Percentiles rank a stretch among this genome's conserved stretches.
phyloP scores from a whole-genome alignment of 768 basidiomycete genomes.

The Russula emetica region DNA sequence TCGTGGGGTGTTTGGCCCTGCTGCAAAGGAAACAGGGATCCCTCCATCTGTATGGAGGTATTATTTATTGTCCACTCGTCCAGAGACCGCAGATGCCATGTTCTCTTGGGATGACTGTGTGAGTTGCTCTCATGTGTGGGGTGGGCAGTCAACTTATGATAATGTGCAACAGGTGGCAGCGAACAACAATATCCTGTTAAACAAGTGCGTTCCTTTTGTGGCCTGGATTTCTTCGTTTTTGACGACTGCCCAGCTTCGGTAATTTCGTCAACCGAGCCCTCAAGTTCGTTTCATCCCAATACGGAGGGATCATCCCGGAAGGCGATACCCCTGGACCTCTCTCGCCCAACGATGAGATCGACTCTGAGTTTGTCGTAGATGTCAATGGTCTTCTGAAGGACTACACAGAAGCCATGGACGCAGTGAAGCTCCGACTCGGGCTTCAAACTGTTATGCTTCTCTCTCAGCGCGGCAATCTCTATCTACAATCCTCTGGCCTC shows the following conservation, averaged over 20 bases:
- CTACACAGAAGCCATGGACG: slow-evolving; percentile 86
- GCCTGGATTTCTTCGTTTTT: background rate
- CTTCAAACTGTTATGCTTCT: slow-evolving; percentile 87
- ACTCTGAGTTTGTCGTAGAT: slow-evolving; percentile 72
- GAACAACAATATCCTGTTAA: slow-evolving; percentile 89
- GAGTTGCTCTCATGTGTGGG: slow-evolving; percentile 32
- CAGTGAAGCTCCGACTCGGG: slow-evolving; percentile 82
- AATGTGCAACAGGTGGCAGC: slow-evolving; percentile 60
- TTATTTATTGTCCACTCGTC: slow-evolving; percentile 87
- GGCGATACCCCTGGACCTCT: slow-evolving; percentile 68
- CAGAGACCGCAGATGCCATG: slow-evolving; percentile 91
- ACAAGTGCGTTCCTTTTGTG: slow-evolving; percentile 54
- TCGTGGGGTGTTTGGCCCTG: slow-evolving; percentile 94
- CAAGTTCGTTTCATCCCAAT: slow-evolving; percentile 89
- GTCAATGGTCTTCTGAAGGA: slow-evolving; percentile 74
- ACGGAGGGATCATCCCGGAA: slow-evolving; percentile 74
- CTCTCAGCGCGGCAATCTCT: slow-evolving; percentile 85
- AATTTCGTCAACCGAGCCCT: slow-evolving; percentile 95
- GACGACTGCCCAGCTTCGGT: slow-evolving; percentile 59
- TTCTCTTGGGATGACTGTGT: slow-evolving; percentile 97
- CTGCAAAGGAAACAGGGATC: slow-evolving; percentile 89
- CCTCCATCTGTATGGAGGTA: slow-evolving; percentile 96
- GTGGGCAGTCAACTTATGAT: background rate
- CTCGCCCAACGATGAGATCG: slow-evolving; percentile 59
- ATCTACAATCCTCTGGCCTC: slow-evolving; percentile 89